Percentiles rank a stretch among this genome's conserved stretches.
phyloP scores from a whole-genome alignment of 1,284 basidiomycete genomes.

The Trichosporon faecale region DNA sequence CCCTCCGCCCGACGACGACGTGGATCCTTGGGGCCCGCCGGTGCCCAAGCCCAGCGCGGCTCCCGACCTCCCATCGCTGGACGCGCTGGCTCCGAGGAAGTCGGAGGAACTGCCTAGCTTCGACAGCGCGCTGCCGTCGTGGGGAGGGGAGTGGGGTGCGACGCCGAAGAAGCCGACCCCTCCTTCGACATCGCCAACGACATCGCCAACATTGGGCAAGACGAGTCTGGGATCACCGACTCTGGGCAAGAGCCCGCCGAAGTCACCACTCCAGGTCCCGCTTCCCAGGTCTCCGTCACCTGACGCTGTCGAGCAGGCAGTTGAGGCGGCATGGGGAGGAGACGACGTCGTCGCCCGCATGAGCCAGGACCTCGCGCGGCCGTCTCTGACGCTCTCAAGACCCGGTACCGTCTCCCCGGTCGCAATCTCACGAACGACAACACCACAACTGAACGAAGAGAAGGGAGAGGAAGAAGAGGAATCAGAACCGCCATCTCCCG shows the following conservation, averaged over 20 bases:
- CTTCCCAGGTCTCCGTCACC: background rate
- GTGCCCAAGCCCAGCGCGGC: conserved; percentile 10
- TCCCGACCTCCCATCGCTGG: background rate
- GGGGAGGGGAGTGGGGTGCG: conserved; percentile 6
- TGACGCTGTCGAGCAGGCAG: background rate
- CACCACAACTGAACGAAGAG: background rate
- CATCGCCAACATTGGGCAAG: background rate
- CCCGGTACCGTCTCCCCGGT: background rate
- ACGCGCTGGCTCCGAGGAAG: background rate
- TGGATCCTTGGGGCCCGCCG: conserved; percentile 23
- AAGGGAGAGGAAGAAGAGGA: background rate
- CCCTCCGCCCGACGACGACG: conserved; percentile 17
- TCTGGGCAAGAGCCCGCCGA: background rate
- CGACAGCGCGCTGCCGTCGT: background rate
- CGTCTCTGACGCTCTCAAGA: background rate
- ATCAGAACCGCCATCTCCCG: background rate
- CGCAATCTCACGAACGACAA: background rate
- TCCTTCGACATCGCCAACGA: too few relatives aligned
- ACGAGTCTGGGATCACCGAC: background rate
- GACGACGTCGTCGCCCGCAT: background rate
- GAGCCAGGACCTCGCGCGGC: background rate
- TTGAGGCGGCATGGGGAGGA: background rate
- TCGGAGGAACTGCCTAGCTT: background rate
- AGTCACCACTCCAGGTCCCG: background rate
- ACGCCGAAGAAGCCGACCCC: background rate